Conservation (phyloP, 2,329 filamentous ascomycete genomes). For the Talaromyces piceae region DNA sequence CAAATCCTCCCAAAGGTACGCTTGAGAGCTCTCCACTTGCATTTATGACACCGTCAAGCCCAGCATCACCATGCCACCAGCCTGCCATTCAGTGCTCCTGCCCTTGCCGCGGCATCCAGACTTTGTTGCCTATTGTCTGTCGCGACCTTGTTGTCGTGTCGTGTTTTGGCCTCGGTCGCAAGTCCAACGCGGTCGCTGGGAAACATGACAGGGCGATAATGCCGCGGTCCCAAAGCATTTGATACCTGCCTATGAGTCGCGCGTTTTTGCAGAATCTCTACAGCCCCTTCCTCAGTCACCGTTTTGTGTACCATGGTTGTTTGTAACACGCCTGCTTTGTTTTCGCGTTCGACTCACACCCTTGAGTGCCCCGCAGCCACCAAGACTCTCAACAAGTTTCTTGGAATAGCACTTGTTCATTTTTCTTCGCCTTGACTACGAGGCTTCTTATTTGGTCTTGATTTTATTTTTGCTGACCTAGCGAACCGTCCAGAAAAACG, state of each 20-base stretch:
- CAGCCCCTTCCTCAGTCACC: too few species aligned
- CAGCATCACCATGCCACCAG: slow-evolving; percentile 4
- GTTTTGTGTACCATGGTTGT: too few species aligned
- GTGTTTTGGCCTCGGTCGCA: slow-evolving; percentile 7
- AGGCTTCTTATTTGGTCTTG: not conserved
- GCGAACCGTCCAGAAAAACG: not conserved
- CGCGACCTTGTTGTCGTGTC: slow-evolving; percentile 2
- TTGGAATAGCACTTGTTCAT: not conserved
- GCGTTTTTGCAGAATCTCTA: not conserved
- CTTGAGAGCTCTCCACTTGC: slow-evolving; percentile 4
- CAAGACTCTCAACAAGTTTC: not conserved
- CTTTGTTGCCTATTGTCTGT: not conserved
- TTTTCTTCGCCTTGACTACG: not conserved
- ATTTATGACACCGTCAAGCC: not conserved
- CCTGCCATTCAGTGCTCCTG: not conserved
- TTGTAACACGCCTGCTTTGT: not conserved
- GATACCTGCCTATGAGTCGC: not conserved
- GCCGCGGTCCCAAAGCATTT: not conserved
- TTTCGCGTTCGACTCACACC: not conserved
- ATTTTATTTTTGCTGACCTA: not conserved
- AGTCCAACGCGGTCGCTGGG: slow-evolving; percentile 7
- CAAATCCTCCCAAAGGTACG: slow-evolving; percentile 8
- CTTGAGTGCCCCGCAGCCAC: not conserved
- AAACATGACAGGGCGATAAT: not conserved
- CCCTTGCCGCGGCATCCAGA: not conserved